Conservation (phyloP, 345 rosid species). For the Bruguiera gymnorhiza region DNA sequence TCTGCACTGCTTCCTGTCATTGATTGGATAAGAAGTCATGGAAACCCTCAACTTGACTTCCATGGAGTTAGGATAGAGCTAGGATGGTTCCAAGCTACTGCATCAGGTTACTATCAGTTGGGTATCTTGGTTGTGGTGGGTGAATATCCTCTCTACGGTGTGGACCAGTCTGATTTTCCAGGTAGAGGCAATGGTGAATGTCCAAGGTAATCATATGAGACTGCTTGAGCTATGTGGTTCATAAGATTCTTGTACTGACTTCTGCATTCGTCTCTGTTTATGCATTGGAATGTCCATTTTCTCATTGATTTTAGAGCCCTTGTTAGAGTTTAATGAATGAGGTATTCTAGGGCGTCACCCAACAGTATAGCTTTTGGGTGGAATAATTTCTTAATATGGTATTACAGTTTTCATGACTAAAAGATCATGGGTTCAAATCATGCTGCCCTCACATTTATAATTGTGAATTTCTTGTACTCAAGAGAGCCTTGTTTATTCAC, state of each 20-base stretch:
- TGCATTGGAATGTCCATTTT: background rate
- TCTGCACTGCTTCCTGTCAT: constrained; percentile 75
- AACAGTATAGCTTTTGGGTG: no score
- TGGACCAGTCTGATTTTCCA: constrained; percentile 41
- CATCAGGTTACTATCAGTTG: constrained; percentile 95
- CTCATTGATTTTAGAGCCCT: no score
- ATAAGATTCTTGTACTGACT: background rate
- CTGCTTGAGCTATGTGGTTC: no score
- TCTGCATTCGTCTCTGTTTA: no score
- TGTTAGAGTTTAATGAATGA: no score
- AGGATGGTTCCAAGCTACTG: constrained; percentile 98
- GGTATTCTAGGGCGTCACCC: no score
- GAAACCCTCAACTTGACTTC: constrained; percentile 86
- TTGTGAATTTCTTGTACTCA: no score
- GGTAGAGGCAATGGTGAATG: constrained; percentile 43
- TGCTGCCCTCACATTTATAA: no score
- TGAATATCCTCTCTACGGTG: constrained; percentile 44
- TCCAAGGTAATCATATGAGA: constrained; percentile 47
- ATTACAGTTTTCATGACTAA: no score
- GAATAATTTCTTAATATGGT: no score
- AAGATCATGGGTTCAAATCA: no score
- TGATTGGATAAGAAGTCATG: constrained; percentile 84
- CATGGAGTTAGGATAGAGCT: constrained; percentile 83
- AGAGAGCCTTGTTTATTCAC: no score
- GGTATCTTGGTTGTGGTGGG: constrained; percentile 78